Evolutionary conservation across 768 basidiomycete genomes (phyloP).

Genomic region (Suillus lakei): DNA sequence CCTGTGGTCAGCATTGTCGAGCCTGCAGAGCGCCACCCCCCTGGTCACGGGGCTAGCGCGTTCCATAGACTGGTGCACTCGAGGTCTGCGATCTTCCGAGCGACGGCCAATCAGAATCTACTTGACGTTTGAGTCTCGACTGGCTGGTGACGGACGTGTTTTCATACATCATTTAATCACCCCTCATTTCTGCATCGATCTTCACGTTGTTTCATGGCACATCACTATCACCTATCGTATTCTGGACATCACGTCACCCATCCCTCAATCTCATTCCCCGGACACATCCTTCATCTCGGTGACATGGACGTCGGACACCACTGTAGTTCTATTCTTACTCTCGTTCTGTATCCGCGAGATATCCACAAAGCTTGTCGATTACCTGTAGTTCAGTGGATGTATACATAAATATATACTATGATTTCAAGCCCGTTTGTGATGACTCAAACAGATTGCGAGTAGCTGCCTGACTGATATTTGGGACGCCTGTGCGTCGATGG

Average conservation of each 20-base stretch:
- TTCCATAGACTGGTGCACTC: slow-evolving; percentile 50
- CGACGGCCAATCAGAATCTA: slow-evolving; percentile 27
- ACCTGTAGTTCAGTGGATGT: neutral
- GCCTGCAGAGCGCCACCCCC: slow-evolving; percentile 27
- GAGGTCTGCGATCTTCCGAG: slow-evolving; percentile 48
- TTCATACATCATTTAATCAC: slow-evolving; percentile 24
- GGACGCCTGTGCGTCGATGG: neutral
- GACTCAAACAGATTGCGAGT: neutral
- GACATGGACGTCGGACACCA: slow-evolving; percentile 27
- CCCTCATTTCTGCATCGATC: slow-evolving; percentile 23
- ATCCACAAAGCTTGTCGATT: neutral
- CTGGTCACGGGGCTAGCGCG: slow-evolving; percentile 34
- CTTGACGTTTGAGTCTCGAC: slow-evolving; percentile 30
- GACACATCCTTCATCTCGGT: slow-evolving; percentile 17
- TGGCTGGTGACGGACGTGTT: slow-evolving; percentile 26
- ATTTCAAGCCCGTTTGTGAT: neutral
- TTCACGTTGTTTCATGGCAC: slow-evolving; percentile 27
- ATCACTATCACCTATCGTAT: slow-evolving; percentile 30
- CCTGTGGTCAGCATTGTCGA: slow-evolving; percentile 32
- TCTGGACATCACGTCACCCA: slow-evolving; percentile 23
- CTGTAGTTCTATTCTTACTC: slow-evolving; percentile 35
- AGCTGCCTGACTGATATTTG: neutral
- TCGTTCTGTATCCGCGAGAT: slow-evolving; percentile 33
- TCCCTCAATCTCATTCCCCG: slow-evolving; percentile 4
- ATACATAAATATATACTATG: neutral